Base-by-base conservation (phyloP, 352 stramenopile genomes). In the Pythium volutum region DNA sequence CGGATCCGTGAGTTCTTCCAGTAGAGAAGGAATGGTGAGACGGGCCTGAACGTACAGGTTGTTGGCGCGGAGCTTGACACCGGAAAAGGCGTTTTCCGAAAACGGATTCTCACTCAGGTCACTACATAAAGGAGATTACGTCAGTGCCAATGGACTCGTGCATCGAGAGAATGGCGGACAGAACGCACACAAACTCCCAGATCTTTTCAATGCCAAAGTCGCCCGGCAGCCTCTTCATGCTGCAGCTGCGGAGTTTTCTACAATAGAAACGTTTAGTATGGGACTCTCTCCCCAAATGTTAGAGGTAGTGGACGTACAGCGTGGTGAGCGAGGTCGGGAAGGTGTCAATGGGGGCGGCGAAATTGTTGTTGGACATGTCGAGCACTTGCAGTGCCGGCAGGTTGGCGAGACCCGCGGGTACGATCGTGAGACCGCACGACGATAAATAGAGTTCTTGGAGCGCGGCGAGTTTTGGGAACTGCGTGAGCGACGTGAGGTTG, bases 361-460 rank as follows among this genome's bases (percentile, higher is more conserved):
- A 57, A 41, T 57, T 52, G 45, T 69, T 69, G 55, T 69, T 51
- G 31, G 62, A 69, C 16, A 69, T 34, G 29, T 69, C 62, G 15
- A 69, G 50, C 34, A 59, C 43, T 49, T 64, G 53, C 18, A 69
- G 31, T 15, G 31, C 31, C 14, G 62, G 62, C 6, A 69, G 48
- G 48, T 69, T 69, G 33, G 62, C 62, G 47, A 69, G 41, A 10
- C 54, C 62, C 22, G 38, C 18, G 1, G 62, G 62, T 10, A 69
- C 48, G 22, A 38, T 27, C 9, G 42, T 45, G 15, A 69, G 48
- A 26, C 47, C 22, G 47, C 22, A 25, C 15, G 43, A 50, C 16
- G 62, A 69, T 62, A 69, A 62, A 63, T 69, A 61, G 54, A 69
- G 62, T 50, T 69, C 62, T 49, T 63, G 45, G 2, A 69, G 54